Base-by-base conservation (phyloP, 768 basidiomycete species). In the Galerina sulciceps region DNA sequence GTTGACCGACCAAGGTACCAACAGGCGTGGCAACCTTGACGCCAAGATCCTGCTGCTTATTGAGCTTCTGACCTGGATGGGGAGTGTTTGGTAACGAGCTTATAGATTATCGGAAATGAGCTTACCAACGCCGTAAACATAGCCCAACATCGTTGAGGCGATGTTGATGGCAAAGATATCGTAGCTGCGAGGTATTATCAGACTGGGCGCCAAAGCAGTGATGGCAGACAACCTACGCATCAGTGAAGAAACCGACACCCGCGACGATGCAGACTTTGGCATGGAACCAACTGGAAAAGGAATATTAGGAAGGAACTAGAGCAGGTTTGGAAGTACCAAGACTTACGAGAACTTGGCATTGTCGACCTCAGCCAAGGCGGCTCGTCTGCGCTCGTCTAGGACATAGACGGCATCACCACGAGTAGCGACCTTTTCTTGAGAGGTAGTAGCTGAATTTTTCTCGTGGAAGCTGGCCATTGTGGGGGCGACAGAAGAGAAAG, bases 91-190 rank as follows among this genome's bases (percentile, higher is more conserved):
- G 23, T 4, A 37, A 31, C 17, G 38, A 49, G 47, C 45, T 23
- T 53, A 31, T 41, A 37, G 3, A 42, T 53, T 41, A 15, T 46
- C 41, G 26, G 26, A 31, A 5, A 8, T 3, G 26, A 31, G 61
- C 63, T 26, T 48, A 75, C 75, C 65, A 14, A 70, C 53, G 44
- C 85, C 85, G 53, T 95, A 95, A 56, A 94, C 87, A 67, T 88
- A 91, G 22, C 89, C 91, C 56, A 96, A 74, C 92, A 96, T 95
- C 0, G 79, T 79, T 0, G 90, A 85, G 0, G 85, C 93, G 44
- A 96, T 91, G 72, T 88, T 93, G 75, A 96, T 96, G 6, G 92
- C 90, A 67, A 95, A 97, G 59, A 96, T 88, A 61, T 94, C 93
- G 66, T 92, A 92, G 58, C 85, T 85, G 55, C 26, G 20, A 44